A percentile compares a stretch with the other conserved stretches of the same genome.
Evolutionary conservation across 208 protist species (phyloP).

Genomic region (Tritrichomonas musculus): DNA sequence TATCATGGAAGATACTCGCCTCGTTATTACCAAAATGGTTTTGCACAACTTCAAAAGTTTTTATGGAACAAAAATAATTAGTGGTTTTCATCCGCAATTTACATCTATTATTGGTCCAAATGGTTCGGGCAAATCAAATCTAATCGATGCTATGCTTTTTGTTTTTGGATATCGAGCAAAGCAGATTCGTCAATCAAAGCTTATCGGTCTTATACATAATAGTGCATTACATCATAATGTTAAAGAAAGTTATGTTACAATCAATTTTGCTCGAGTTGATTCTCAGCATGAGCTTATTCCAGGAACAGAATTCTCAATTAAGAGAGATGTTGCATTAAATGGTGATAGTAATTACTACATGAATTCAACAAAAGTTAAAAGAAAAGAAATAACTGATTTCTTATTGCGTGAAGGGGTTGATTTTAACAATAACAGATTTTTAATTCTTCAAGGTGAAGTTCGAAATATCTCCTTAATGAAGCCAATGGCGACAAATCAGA

Average conservation of each 20-base stretch:
- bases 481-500: slow-evolving; percentile 82
- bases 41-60: slow-evolving; percentile 99
- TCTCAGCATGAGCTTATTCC: slow-evolving; percentile 59
- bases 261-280: slow-evolving; percentile 86
- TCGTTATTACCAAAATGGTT: slow-evolving; percentile 93
- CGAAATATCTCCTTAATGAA: slow-evolving; percentile 99
- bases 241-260: slow-evolving; percentile 76
- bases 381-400: slow-evolving; percentile 62
- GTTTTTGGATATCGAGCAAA: slow-evolving; percentile 97
- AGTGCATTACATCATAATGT: slow-evolving; percentile 81
- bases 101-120: slow-evolving; percentile 98
- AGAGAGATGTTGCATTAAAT: neutral
- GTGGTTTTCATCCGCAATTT: slow-evolving; percentile 97
- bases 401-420: slow-evolving; percentile 91
- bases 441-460: slow-evolving; percentile 99
- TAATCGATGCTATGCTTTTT: slow-evolving; percentile 99
- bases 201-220: slow-evolving; percentile 94
- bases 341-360: slow-evolving; percentile 81
- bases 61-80: slow-evolving; percentile 85
- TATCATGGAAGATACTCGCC: slow-evolving; percentile 49
- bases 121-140: slow-evolving; percentile 98
- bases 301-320: neutral
- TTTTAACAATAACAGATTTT: slow-evolving; percentile 98
- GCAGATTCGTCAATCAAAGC: slow-evolving; percentile 78
- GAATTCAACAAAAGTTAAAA: slow-evolving; percentile 56